These are phyloP conservation scores for Arthrobotrys musiformis DNA, from an alignment of 2,329 filamentous ascomycete species.

Conservation along the genomic window DNA sequence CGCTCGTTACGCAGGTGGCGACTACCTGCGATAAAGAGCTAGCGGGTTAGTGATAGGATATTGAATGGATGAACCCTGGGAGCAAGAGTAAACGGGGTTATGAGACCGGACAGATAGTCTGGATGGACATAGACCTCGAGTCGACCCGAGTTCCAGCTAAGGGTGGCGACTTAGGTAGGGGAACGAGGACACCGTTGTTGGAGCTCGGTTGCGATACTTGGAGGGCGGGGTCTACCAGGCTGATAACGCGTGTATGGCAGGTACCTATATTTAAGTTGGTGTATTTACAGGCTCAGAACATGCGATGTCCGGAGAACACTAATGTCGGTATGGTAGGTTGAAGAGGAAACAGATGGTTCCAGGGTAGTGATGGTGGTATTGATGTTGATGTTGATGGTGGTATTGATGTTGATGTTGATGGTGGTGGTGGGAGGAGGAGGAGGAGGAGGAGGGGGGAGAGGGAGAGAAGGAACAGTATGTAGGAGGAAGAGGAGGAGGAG, in stretches of 20 bases:
- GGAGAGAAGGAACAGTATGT: background rate
- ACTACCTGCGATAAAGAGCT: conserved; percentile 27
- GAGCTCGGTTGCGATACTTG: background rate
- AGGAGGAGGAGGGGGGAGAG: conserved; percentile 6
- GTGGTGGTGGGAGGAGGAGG: background rate
- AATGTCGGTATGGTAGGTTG: background rate
- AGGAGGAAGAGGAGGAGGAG: conserved; percentile 1
- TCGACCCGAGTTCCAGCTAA: background rate
- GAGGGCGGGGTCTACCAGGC: background rate
- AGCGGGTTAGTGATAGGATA: background rate
- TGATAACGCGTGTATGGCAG: conserved; percentile 1
- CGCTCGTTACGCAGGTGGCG: conserved; percentile 23
- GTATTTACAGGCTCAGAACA: background rate
- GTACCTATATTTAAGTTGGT: no score
- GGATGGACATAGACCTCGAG: background rate
- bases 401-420: no score
- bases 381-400: conserved; percentile 1
- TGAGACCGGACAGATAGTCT: background rate
- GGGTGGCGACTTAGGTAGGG: background rate
- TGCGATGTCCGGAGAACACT: background rate
- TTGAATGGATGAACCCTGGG: background rate
- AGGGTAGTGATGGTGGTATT: background rate
- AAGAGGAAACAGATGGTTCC: background rate
- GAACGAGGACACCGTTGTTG: background rate
- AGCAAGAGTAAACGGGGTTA: background rate